phyloP scores from a whole-genome alignment of 192 early-diverging fungal genomes.

The Spizellomyces sp. region DNA sequence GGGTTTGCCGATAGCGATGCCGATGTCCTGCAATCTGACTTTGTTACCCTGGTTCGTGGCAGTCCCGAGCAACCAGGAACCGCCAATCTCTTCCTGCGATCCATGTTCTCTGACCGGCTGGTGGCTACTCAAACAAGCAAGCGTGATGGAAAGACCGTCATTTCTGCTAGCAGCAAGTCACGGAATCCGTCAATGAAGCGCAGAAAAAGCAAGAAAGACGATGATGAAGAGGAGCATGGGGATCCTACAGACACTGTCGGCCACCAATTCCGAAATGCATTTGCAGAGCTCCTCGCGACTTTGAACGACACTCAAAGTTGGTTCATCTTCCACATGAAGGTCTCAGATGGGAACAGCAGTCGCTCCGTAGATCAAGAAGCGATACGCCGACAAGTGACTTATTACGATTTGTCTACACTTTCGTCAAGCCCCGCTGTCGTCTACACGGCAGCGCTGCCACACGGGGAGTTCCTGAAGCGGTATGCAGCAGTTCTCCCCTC shows the following conservation, averaged over 20 bases:
- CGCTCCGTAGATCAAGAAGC: slow-evolving; percentile 68
- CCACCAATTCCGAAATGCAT: slow-evolving; percentile 50
- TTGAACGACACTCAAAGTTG: slow-evolving; percentile 77
- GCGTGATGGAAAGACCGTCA: slow-evolving; percentile 39
- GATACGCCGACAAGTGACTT: slow-evolving; percentile 72
- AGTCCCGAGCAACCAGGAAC: slow-evolving; percentile 51
- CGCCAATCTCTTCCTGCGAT: slow-evolving; percentile 45
- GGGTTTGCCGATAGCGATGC: slow-evolving; percentile 75
- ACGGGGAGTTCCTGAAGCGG: slow-evolving; percentile 78
- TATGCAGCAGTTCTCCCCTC: slow-evolving; percentile 52
- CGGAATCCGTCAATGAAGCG: slow-evolving; percentile 47
- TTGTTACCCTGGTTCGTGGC: slow-evolving; percentile 77
- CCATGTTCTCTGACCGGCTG: slow-evolving; percentile 47
- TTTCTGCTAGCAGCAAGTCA: slow-evolving; percentile 35
- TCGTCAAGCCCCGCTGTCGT: slow-evolving; percentile 64
- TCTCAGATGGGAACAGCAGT: slow-evolving; percentile 33
- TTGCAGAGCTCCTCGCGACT: slow-evolving; percentile 76
- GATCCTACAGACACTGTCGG: slow-evolving; percentile 45
- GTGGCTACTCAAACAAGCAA: slow-evolving; percentile 48
- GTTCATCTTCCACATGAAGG: slow-evolving; percentile 78
- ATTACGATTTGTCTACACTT: slow-evolving; percentile 70
- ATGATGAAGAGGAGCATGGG: slow-evolving; percentile 30
- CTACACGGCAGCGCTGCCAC: slow-evolving; percentile 74
- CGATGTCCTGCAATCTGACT: slow-evolving; percentile 75
- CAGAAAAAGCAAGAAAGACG: slow-evolving; percentile 16